Base-by-base conservation (phyloP, 2,329 filamentous ascomycete species). In the Clarireedia paspali region DNA sequence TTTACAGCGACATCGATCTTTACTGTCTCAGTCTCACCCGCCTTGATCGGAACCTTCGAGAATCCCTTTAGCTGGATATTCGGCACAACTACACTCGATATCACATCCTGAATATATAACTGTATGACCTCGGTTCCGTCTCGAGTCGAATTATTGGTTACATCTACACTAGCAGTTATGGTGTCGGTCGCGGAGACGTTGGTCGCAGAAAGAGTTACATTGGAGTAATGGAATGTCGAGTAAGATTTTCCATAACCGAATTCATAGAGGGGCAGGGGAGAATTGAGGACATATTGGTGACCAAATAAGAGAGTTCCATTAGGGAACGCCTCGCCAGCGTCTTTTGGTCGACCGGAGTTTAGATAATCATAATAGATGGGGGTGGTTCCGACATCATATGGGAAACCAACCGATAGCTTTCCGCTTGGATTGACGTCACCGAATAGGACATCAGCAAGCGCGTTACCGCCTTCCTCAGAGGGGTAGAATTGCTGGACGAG, bases 211-310 rank as follows among this genome's bases (percentile, higher is more conserved):
- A 71, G 63, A 39, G 72, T 73, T 40, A 79, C 57, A 34, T 76
- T 72, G 1, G 76, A 75, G 45, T 85, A 75, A 6, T 75, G 70
- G 66, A 83, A 89, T 0, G 72, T 77, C 1, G 80, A 85, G 72
- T 87, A 88, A 0, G 79, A 83, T 4, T 96, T 78, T 0, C 91
- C 92, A 56, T 84, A 91, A 0, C 92, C 91, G 63, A 96, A 96
- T 52, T 90, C 88, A 67, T 87, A 96, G 1, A 89, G 84, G 0
- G 91, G 91, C 4, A 77, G 74, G 56, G 92, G 85, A 55, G 79
- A 75, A 55, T 86, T 88, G 73, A 96, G 89, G 61, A 96, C 91
- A 70, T 91, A 82, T 26, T 90, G 84, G 72, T 96, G 95, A 72
- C 96, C 91, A 62, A 95, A 84, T 65, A 89, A 88, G 0, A 96